Evolutionary conservation across 2,329 filamentous ascomycete species (phyloP).

Genomic region (Aspergillus spinulosporus): DNA sequence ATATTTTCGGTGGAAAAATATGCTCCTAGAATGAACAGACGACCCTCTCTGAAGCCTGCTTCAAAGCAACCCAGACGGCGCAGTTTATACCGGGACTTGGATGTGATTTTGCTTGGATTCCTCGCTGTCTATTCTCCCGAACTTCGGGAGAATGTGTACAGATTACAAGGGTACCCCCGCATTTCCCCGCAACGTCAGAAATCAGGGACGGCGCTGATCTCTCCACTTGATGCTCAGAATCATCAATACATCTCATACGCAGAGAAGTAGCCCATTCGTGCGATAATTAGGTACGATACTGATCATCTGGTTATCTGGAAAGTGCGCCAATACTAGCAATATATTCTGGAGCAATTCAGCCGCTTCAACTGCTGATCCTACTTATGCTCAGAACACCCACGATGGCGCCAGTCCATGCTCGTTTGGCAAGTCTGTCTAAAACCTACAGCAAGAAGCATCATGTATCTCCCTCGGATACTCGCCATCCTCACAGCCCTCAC

Average conservation of each 20-base stretch:
- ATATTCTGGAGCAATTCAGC: not conserved
- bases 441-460: not conserved
- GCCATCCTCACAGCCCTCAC: not conserved
- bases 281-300: not conserved
- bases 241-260: not conserved
- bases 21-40: too few relatives aligned
- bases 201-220: not conserved
- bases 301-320: not conserved
- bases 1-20: too few relatives aligned
- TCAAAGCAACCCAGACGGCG: too few relatives aligned
- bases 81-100: too few relatives aligned
- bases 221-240: not conserved
- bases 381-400: not conserved
- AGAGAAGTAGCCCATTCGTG: not conserved
- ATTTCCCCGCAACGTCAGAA: not conserved
- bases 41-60: too few relatives aligned
- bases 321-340: not conserved
- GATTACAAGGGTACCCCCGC: not conserved
- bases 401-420: not conserved
- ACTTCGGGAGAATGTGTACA: not conserved
- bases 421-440: not conserved
- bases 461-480: not conserved
- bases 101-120: too few relatives aligned
- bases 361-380: not conserved
- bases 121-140: constrained; percentile 2